Conservation (phyloP, 2,329 filamentous ascomycete genomes). For the Dactylellina haptotyla region DNA sequence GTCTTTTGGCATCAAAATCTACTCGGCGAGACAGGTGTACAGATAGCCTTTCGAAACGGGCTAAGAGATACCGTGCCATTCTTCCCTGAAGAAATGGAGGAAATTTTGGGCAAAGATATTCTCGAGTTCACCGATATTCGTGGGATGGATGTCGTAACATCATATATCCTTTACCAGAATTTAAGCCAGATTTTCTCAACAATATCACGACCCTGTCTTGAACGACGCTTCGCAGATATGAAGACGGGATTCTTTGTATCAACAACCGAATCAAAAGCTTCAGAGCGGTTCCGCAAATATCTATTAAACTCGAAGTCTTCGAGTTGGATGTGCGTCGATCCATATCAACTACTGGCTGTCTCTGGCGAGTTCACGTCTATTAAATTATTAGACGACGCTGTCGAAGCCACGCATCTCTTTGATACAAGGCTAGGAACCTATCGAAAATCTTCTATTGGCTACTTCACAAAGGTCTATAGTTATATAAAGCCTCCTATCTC, state of each 20-base stretch:
- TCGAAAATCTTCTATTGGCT: not conserved
- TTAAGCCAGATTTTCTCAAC: not conserved
- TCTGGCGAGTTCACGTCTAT: not conserved
- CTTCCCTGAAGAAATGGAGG: not conserved
- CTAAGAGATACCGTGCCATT: not conserved
- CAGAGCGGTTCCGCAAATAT: not conserved
- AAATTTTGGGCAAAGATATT: too few relatives aligned
- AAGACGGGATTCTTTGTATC: not conserved
- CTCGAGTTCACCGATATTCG: not conserved
- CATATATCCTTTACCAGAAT: not conserved
- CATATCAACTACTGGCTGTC: slow-evolving; percentile 3
- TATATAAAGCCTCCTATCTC: not conserved
- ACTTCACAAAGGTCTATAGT: not conserved
- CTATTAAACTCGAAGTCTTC: not conserved
- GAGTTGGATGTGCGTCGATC: slow-evolving; percentile 4
- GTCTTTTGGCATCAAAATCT: not conserved
- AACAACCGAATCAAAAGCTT: not conserved
- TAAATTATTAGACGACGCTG: not conserved
- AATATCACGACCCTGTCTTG: not conserved
- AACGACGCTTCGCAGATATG: not conserved
- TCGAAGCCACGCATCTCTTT: not conserved
- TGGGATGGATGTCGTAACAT: not conserved
- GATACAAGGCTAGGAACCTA: not conserved
- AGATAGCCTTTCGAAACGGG: not conserved
- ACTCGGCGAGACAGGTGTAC: not conserved